These are phyloP conservation scores for Alternaria gansuensis DNA, from an alignment of 2,329 filamentous ascomycete genomes.

Conservation along the genomic window DNA sequence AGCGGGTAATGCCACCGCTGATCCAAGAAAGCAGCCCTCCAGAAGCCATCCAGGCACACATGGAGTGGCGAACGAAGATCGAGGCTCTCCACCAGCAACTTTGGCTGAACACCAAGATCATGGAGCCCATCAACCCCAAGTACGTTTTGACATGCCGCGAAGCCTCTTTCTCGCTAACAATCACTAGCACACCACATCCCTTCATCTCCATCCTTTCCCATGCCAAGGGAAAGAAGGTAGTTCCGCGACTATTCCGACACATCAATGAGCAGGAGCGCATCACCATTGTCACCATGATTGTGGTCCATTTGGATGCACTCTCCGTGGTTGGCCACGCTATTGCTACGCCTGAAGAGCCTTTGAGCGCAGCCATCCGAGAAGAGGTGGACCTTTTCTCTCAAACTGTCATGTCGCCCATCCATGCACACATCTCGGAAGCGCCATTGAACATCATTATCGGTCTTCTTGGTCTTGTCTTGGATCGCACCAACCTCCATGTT, in stretches of 20 bases:
- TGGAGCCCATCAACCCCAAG: conserved; percentile 79
- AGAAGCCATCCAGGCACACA: conserved; percentile 75
- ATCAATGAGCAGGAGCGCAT: conserved; percentile 92
- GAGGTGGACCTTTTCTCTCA: conserved; percentile 91
- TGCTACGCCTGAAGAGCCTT: conserved; percentile 74
- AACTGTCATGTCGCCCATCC: conserved; percentile 87
- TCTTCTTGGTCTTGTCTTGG: conserved; percentile 83
- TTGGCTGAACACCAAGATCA: conserved; percentile 88
- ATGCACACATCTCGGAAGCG: conserved; percentile 90
- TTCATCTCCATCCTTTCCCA: conserved; percentile 97
- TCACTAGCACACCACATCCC: conserved; percentile 73
- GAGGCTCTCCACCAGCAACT: conserved; percentile 78
- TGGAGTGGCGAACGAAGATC: conserved; percentile 79
- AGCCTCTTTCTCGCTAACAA: conserved; percentile 25
- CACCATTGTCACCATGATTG: conserved; percentile 94
- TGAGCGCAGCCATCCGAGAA: conserved; percentile 77
- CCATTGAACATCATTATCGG: conserved; percentile 91
- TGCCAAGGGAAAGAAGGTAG: conserved; percentile 93
- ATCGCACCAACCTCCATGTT: conserved; percentile 81
- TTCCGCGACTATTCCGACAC: conserved; percentile 93
- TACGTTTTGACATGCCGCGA: conserved; percentile 41
- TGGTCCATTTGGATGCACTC: conserved; percentile 89
- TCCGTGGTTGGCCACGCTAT: conserved; percentile 87
- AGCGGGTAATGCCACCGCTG: conserved; percentile 77
- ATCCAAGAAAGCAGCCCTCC: conserved; percentile 70